phyloP scores from a whole-genome alignment of 139 green algal species.

The Chlorella sorokiniana region DNA sequence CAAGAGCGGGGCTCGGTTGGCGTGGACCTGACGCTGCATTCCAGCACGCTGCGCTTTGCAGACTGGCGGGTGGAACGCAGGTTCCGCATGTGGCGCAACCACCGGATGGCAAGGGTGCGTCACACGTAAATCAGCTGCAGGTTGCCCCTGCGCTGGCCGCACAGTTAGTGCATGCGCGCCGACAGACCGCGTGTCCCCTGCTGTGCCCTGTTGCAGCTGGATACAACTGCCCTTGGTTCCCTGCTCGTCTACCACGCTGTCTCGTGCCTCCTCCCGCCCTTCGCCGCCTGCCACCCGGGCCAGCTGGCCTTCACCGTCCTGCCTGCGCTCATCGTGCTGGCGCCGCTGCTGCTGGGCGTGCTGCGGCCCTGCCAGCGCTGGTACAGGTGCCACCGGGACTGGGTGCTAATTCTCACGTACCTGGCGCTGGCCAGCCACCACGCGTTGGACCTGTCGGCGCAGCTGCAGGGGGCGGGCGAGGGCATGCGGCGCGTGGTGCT shows the following conservation, averaged over 20 bases:
- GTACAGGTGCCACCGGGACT: conserved; percentile 23
- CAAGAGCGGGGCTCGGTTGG: background rate
- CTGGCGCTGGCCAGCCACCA: conserved; percentile 25
- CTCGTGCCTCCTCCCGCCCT: conserved; percentile 11
- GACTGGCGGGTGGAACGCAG: background rate
- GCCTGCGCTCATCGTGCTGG: conserved; percentile 14
- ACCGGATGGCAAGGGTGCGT: conserved; percentile 1
- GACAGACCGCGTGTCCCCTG: background rate
- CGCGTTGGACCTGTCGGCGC: background rate
- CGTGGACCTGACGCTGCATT: background rate
- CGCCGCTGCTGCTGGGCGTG: conserved; percentile 7
- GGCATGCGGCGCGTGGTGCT: conserved; percentile 7
- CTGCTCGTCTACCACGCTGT: conserved; percentile 16
- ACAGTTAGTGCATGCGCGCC: background rate
- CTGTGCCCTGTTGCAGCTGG: background rate
- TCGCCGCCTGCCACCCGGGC: background rate
- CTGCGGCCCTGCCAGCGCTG: conserved; percentile 2
- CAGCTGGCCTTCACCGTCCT: background rate
- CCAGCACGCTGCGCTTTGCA: conserved; percentile 17
- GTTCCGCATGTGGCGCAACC: conserved; percentile 16
- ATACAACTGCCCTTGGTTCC: background rate
- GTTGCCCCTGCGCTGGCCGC: background rate
- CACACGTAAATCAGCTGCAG: background rate
- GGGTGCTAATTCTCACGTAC: conserved; percentile 22
- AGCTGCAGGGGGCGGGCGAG: background rate